Evolutionary conservation across 768 basidiomycete genomes (phyloP).

Genomic region (Udeniomyces megalosporus): DNA sequence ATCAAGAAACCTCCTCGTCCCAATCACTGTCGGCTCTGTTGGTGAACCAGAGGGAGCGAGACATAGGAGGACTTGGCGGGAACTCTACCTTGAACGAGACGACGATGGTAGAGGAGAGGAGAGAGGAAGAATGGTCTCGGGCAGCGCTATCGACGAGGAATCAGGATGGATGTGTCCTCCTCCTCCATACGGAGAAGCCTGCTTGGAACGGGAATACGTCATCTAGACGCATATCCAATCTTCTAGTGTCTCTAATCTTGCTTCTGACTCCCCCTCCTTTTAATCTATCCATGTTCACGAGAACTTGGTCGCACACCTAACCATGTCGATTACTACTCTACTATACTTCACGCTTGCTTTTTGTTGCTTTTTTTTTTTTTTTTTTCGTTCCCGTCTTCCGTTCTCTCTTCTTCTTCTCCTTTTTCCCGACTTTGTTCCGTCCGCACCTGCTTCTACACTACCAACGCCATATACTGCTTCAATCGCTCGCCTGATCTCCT

Average conservation of each 20-base stretch:
- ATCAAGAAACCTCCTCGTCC: constrained; percentile 3
- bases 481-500: neutral
- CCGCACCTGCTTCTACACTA: too few relatives aligned
- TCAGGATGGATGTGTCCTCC: constrained; percentile 10
- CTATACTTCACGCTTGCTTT: neutral
- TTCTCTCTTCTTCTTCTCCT: neutral
- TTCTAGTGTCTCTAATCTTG: too few relatives aligned
- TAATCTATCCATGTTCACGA: too few relatives aligned
- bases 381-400: neutral
- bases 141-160: constrained; percentile 8
- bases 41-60: constrained; percentile 13
- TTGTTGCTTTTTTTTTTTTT: neutral
- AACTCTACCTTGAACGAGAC: constrained; percentile 12
- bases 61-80: constrained; percentile 13
- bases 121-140: constrained; percentile 4
- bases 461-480: neutral
- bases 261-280: too few relatives aligned
- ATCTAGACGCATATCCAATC: neutral
- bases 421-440: too few relatives aligned
- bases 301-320: too few relatives aligned
- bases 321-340: neutral
- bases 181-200: constrained; percentile 3
- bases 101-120: constrained; percentile 5
- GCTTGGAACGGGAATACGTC: neutral
- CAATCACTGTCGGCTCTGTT: constrained; percentile 14